These are phyloP conservation scores for Cymbopogon flexuosus DNA, from an alignment of 202 grass and related monocot species.

Conservation along the genomic window DNA sequence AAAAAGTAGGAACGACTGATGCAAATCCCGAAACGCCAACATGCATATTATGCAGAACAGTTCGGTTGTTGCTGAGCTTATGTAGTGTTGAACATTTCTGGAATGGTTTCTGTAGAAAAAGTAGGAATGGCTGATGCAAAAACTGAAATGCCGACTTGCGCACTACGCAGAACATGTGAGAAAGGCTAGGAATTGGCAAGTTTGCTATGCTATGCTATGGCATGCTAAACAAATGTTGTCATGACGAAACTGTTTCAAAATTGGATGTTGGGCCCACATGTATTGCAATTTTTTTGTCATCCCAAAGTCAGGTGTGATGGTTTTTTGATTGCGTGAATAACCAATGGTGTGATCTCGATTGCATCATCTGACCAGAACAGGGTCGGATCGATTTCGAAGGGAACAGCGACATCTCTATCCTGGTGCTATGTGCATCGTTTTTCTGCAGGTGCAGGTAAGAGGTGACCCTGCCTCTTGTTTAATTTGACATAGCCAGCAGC, in stretches of 20 bases:
- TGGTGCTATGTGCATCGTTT: slow-evolving; percentile 26
- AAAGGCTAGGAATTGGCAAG: too few relatives aligned
- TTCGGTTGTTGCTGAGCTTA: too few relatives aligned
- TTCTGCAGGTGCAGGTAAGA: slow-evolving; percentile 37
- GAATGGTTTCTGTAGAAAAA: too few relatives aligned
- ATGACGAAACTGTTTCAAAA: background rate
- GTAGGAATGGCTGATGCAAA: too few relatives aligned
- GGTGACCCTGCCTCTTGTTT: background rate
- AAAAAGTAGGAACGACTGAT: too few relatives aligned
- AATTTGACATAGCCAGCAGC: too few relatives aligned
- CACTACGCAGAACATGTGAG: background rate
- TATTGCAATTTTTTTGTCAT: too few relatives aligned
- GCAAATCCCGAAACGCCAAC: too few relatives aligned
- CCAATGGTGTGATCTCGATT: background rate
- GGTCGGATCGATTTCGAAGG: slow-evolving; percentile 13
- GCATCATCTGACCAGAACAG: background rate
- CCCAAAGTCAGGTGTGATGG: background rate
- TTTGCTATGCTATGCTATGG: too few relatives aligned
- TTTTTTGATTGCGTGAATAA: background rate
- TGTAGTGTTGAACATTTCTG: too few relatives aligned
- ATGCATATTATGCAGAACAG: too few relatives aligned
- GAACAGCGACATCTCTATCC: slow-evolving; percentile 8
- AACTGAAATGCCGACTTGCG: background rate
- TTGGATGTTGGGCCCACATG: background rate
- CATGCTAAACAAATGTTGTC: too few relatives aligned